Percentiles rank a stretch among this genome's conserved stretches.
Conservation (phyloP, 2,329 filamentous ascomycete species). For the Chrysosporium queenslandicum region DNA sequence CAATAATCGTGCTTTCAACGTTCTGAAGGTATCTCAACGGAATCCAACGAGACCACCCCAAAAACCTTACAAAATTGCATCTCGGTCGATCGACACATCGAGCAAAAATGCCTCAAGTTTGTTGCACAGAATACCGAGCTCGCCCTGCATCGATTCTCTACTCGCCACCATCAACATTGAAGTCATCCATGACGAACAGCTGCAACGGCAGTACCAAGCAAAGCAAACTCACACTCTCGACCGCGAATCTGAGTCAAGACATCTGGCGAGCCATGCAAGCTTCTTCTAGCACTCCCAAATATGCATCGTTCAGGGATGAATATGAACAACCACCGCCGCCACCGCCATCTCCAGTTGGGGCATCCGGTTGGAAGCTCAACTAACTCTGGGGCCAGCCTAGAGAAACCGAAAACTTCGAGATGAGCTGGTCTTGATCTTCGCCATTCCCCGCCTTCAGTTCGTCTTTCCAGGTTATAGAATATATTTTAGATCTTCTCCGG, state of each 20-base stretch:
- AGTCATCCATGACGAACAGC: background rate
- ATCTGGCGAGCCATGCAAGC: slow-evolving; percentile 33
- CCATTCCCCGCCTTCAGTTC: slow-evolving; percentile 5
- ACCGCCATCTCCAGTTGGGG: slow-evolving; percentile 26
- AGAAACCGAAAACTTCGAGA: background rate
- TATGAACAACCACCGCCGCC: slow-evolving; percentile 25
- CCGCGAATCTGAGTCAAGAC: slow-evolving; percentile 29
- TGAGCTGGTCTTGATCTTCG: slow-evolving; percentile 6
- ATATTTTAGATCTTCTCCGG: slow-evolving; percentile 17
- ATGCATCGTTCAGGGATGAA: slow-evolving; percentile 23
- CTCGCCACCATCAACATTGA: background rate
- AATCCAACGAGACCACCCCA: background rate
- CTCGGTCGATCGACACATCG: background rate
- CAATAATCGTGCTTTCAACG: too few relatives aligned
- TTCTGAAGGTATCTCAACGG: too few relatives aligned
- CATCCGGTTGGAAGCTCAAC: background rate
- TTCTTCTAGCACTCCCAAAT: slow-evolving; percentile 26
- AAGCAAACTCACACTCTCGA: slow-evolving; percentile 3
- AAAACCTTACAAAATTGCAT: background rate
- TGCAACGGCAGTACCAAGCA: background rate
- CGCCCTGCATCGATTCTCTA: slow-evolving; percentile 1
- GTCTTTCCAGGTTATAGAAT: slow-evolving; percentile 14
- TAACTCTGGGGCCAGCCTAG: background rate
- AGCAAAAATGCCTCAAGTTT: slow-evolving; percentile 10
- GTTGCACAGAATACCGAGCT: slow-evolving; percentile 7